Percentiles rank a stretch among this genome's conserved stretches.
Conservation (phyloP, 805 yeast species). For the Saccharomycopsis selenospora region DNA sequence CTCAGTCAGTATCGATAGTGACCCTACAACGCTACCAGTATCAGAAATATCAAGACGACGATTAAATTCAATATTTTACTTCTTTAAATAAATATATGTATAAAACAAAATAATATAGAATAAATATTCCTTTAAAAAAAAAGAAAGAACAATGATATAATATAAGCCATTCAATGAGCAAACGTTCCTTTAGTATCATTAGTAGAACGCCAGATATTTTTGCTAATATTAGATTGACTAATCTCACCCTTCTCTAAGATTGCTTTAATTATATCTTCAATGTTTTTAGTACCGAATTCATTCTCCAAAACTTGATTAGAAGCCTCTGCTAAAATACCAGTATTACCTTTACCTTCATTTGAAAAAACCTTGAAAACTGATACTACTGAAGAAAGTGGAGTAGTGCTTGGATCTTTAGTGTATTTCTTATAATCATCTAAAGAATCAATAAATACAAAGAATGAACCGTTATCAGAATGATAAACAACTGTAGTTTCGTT, state of each 20-base stretch:
- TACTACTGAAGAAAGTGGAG: conserved; percentile 56
- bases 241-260: conserved; percentile 57
- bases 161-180: too few species aligned
- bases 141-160: too few species aligned
- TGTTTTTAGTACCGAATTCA: conserved; percentile 56
- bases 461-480: not conserved
- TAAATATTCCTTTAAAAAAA: too few species aligned
- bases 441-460: conserved; percentile 51
- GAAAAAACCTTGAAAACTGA: conserved; percentile 60
- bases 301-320: conserved; percentile 54
- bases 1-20: too few species aligned
- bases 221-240: conserved; percentile 23
- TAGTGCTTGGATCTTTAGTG: conserved; percentile 38
- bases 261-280: conserved; percentile 50
- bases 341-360: conserved; percentile 57
- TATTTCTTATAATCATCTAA: conserved; percentile 41
- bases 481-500: not conserved
- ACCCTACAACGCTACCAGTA: too few species aligned
- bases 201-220: conserved; percentile 31
- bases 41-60: too few species aligned
- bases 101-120: too few species aligned
- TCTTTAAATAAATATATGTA: too few species aligned
- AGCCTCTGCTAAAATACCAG: conserved; percentile 67
- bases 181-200: conserved; percentile 46
- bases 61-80: too few species aligned